Evolutionary conservation across 495 filamentous ascomycete species (phyloP).

Genomic region (Penicillium malachiteum): DNA sequence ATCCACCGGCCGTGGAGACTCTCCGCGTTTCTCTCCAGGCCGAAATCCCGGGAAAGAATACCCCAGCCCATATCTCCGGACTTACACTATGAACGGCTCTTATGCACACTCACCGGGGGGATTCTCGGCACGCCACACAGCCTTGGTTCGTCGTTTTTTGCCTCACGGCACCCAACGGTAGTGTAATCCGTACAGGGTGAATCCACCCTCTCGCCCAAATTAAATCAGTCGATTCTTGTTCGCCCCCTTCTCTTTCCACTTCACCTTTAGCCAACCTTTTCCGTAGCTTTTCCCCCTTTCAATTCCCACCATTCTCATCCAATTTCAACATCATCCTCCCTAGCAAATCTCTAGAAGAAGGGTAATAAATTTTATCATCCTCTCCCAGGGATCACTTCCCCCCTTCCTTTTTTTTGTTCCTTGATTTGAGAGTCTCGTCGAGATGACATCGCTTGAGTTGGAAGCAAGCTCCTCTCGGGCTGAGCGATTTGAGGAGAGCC

Average conservation of each 20-base stretch:
- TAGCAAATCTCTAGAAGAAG: not conserved
- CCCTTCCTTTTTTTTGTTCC: not conserved
- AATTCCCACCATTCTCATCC: not conserved
- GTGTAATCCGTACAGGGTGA: not conserved
- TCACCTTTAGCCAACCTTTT: not conserved
- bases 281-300: not conserved
- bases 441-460: conserved; percentile 29
- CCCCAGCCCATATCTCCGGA: conserved; percentile 6
- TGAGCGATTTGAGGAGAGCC: conserved; percentile 10
- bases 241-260: not conserved
- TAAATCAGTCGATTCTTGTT: not conserved
- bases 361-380: too few relatives aligned
- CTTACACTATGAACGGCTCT: not conserved
- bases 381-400: not conserved
- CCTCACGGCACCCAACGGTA: not conserved
- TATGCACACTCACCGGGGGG: conserved; percentile 20
- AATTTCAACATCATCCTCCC: not conserved
- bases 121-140: conserved; percentile 9
- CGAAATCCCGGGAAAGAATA: conserved; percentile 7
- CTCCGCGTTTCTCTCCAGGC: conserved; percentile 26
- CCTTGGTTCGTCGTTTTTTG: conserved; percentile 5
- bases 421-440: too few relatives aligned
- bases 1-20: conserved; percentile 14
- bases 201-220: not conserved
- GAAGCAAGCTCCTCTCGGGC: conserved; percentile 18